Evolutionary conservation across 2,329 filamentous ascomycete genomes (phyloP), one percentile per base, ranked within the genome.

Genomic region (Colletotrichum incanum): DNA sequence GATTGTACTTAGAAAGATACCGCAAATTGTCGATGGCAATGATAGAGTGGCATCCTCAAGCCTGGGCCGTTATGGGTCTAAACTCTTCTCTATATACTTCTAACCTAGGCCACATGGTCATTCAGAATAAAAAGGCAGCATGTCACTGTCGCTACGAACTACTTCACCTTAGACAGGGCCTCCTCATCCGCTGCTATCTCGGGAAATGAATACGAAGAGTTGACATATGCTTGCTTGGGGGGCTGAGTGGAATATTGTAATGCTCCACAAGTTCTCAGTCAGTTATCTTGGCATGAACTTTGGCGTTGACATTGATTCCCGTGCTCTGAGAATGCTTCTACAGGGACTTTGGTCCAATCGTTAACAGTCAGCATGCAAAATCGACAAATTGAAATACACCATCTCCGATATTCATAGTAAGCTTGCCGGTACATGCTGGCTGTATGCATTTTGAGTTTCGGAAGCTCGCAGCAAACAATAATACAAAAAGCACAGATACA

Each of bases 351-450:
- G n/a, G 6, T 5, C 12, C 11, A 8, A 11, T 37, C 47, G 11
- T 12, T 9, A 16, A 16, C 5, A 49, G n/a, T 16, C 5, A 3
- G 6, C 20, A 47, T 26, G 14, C 5, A 11, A 26, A 14, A 26
- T 49, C 23, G 11, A n/a, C 16, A 14, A 3, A 6, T 26, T 3
- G 2, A 16, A 26, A 1, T 16, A 14, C 23, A 28, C 23, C 23
- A 28, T 26, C 5, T 49, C 14, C 14, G 8, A 3, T 2, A 8
- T 28, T 14, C 6, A 11, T 5, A 3, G 2, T 23, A 5, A 50
- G 9, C 5, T 26, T 3, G 2, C 12, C 3, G 12, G 8, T 18
- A 1, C 8, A 14, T 28, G 1, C 23, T 28, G 5, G 23, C 0
- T 7, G 1, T 1, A 26, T 16, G 8, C 4, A 18, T 28, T 50